Conservation (phyloP, 371 early-diverging fungal species). For the Saksenaea oblongispora region DNA sequence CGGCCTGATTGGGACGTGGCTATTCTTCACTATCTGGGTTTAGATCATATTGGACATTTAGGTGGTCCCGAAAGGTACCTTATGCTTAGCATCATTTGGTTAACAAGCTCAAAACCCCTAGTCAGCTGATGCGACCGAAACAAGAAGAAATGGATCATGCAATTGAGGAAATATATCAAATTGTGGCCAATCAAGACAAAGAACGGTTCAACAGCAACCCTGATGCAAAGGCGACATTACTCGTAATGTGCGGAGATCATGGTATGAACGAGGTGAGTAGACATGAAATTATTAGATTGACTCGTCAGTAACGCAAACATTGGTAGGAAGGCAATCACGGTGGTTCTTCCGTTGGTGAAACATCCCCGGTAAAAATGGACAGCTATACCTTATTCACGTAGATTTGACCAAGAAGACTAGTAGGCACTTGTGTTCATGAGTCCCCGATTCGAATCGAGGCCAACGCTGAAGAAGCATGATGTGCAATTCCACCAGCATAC, state of each 20-base stretch:
- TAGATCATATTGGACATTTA: constrained; percentile 95
- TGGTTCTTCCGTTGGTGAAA: constrained; percentile 65
- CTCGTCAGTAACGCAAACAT: not conserved
- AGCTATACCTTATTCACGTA: constrained; percentile 12
- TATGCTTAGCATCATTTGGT: not conserved
- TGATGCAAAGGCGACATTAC: constrained; percentile 70
- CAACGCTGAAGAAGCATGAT: constrained; percentile 17
- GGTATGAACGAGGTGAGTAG: constrained; percentile 92
- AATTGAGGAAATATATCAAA: constrained; percentile 54
- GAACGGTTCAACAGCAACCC: constrained; percentile 30
- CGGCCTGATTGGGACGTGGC: constrained; percentile 78
- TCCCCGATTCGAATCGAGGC: constrained; percentile 39
- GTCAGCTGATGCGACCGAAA: constrained; percentile 72
- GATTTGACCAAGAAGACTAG: not conserved
- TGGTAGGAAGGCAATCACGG: constrained; percentile 67
- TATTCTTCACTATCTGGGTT: constrained; percentile 91
- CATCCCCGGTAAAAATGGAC: constrained; percentile 52
- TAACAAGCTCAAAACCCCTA: not conserved
- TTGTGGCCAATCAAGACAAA: constrained; percentile 47
- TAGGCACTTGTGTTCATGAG: constrained; percentile 56
- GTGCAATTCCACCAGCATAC: not conserved
- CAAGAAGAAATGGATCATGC: constrained; percentile 81
- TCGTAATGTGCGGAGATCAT: constrained; percentile 98
- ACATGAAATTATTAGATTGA: not conserved
- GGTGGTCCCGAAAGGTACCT: constrained; percentile 74